phyloP scores from a whole-genome alignment of 106 monocot species.

The Apostasia ramifera region DNA sequence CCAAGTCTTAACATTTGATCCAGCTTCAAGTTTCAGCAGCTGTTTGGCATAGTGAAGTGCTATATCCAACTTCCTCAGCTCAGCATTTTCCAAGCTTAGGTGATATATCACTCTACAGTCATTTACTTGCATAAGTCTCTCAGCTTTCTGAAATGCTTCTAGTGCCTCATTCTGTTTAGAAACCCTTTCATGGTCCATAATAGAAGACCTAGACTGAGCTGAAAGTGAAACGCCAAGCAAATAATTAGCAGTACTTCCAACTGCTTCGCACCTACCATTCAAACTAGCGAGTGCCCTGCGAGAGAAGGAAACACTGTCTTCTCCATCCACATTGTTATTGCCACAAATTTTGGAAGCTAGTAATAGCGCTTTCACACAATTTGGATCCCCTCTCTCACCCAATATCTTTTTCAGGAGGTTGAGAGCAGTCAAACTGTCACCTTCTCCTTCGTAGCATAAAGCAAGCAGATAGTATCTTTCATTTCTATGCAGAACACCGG shows the following conservation, averaged over 20 bases:
- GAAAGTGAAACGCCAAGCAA: slow-evolving; percentile 75
- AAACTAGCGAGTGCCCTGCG: slow-evolving; percentile 37
- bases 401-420: slow-evolving; percentile 62
- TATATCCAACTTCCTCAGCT: slow-evolving; percentile 71
- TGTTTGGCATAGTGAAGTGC: slow-evolving; percentile 65
- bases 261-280: slow-evolving; percentile 25
- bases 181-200: slow-evolving; percentile 58
- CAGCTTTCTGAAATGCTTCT: slow-evolving; percentile 45
- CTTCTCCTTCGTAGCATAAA: slow-evolving; percentile 71
- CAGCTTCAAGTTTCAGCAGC: slow-evolving; percentile 61
- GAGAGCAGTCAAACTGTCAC: slow-evolving; percentile 55
- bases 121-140: slow-evolving; percentile 30
- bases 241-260: slow-evolving; percentile 42
- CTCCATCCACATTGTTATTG: slow-evolving; percentile 25
- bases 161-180: slow-evolving; percentile 65
- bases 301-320: slow-evolving; percentile 62
- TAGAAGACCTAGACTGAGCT: slow-evolving; percentile 38
- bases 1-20: slow-evolving; percentile 65
- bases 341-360: slow-evolving; percentile 83
- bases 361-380: slow-evolving; percentile 48
- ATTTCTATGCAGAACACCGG: slow-evolving; percentile 49
- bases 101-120: slow-evolving; percentile 45
- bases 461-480: slow-evolving; percentile 70
- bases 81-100: slow-evolving; percentile 81
- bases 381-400: slow-evolving; percentile 48